Evolutionary conservation across 352 stramenopile genomes (phyloP).

Genomic region (Thalassiosira hispida): DNA sequence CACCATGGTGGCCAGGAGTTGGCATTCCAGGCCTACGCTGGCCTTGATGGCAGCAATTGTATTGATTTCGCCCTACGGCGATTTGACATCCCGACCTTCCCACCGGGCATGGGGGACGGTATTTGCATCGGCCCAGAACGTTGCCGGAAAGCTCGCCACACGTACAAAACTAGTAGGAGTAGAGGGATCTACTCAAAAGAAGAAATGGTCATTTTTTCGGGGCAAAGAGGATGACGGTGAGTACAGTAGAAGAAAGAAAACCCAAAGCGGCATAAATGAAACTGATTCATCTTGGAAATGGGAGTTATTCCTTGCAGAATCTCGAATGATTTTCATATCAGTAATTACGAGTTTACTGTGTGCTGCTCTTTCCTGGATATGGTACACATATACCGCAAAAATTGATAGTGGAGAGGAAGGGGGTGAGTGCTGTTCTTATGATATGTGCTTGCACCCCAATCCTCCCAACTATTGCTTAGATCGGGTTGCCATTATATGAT

Average conservation of each 20-base stretch:
- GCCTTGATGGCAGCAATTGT: conserved; percentile 9
- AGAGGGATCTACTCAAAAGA: conserved; percentile 19
- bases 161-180: conserved; percentile 34
- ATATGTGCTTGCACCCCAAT: conserved; percentile 30
- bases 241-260: conserved; percentile 18
- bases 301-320: conserved; percentile 44
- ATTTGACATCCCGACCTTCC: not conserved
- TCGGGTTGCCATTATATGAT: not conserved
- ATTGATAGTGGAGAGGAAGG: conserved; percentile 27
- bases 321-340: conserved; percentile 41
- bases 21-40: not conserved
- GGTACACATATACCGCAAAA: conserved; percentile 24
- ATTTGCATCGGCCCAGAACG: conserved; percentile 43
- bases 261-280: not conserved
- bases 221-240: conserved; percentile 25
- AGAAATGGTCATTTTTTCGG: conserved; percentile 18
- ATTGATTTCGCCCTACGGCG: not conserved
- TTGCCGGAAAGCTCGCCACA: conserved; percentile 46
- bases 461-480: conserved; percentile 6
- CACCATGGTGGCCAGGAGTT: too few relatives aligned
- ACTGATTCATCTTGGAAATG: conserved; percentile 23
- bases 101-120: not conserved
- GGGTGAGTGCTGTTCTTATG: conserved; percentile 46
- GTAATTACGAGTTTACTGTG: conserved; percentile 33
- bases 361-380: conserved; percentile 39